A percentile compares a stretch with the other conserved stretches of the same genome.
These are phyloP conservation scores for Saccharomycopsis lassenensis DNA, from an alignment of 805 yeast genomes.

Conservation along the genomic window DNA sequence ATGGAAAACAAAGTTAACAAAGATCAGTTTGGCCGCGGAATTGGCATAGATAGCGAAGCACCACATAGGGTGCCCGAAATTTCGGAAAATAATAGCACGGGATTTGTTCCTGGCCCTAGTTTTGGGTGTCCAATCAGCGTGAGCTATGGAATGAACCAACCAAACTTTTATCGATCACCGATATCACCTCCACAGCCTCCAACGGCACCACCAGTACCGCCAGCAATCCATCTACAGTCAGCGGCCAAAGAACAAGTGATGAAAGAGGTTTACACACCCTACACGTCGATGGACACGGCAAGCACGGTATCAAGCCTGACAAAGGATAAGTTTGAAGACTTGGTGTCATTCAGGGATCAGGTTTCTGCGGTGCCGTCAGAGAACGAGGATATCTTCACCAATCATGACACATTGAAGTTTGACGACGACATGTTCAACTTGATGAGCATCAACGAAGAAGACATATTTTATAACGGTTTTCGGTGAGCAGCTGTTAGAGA, in stretches of 20 bases:
- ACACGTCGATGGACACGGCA: conserved; percentile 1
- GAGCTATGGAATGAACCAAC: too few relatives aligned
- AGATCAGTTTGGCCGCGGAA: too few relatives aligned
- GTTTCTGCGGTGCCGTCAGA: neutral
- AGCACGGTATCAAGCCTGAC: neutral
- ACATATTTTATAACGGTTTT: neutral
- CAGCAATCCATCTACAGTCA: conserved; percentile 1
- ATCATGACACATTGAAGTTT: neutral
- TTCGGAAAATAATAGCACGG: too few relatives aligned
- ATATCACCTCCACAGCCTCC: too few relatives aligned
- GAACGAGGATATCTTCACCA: neutral
- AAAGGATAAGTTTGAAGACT: neutral
- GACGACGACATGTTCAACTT: conserved; percentile 5
- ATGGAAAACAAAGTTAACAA: too few relatives aligned
- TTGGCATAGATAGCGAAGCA: too few relatives aligned
- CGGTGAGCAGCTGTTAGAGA: neutral
- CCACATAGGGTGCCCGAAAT: too few relatives aligned
- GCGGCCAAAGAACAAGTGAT: neutral
- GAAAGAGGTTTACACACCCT: conserved; percentile 5
- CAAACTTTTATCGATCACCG: too few relatives aligned
- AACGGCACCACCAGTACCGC: too few relatives aligned
- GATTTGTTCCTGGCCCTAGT: too few relatives aligned
- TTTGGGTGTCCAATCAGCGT: too few relatives aligned
- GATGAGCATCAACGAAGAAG: conserved; percentile 2
- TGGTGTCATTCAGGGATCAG: neutral